Base-by-base conservation (phyloP, 805 yeast species). In the Pichia exigua region DNA sequence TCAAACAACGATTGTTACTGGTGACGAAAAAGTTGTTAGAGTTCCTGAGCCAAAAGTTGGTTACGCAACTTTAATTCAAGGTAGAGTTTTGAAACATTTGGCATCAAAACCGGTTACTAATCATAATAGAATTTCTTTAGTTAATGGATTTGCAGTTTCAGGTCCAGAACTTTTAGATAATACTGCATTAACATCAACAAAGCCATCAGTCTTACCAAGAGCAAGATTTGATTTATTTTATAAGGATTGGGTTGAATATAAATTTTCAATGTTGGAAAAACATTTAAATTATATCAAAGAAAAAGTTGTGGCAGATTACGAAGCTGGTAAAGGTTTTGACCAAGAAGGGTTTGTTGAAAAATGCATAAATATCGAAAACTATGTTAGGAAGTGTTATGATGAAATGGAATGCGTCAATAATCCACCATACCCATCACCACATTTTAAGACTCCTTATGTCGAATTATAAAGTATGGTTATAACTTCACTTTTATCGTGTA, bases 1-100 rank as follows among this genome's bases (percentile, higher is more conserved):
- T 26, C 79, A 75, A 56, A 76, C 80, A 1, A 70, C 72, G n/a
- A 68, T 76, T 44, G 66, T 74, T 55, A 73, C 69, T 62, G 79
- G 79, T 8, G 71, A 70, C 54, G 70, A 62, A 45, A 57, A 54
- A 27, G 55, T 62, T 7, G 53, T 65, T 7, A 56, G 61, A 43
- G 60, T 61, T 42, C 64, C 65, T n/a, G 77, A 74, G 28, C 80
- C 80, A 35, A 65, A 63, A 30, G 58, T 59, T 46, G 81, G 80
- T 15, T 69, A 70, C 59, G 76, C 74, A 10, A 69, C 75, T 21
- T 61, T 76, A 17, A 59, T 76, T 42, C 79, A 76, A 59, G 80
- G 79, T 4, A 65, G 79, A 50, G 64, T 74, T 40, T 60, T 76
- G 24, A 72, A 69, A 56, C 80, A 76, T 55, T 64, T 76, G 55